Evolutionary conservation across 2,329 filamentous ascomycete genomes (phyloP), one percentile per base, ranked within the genome.

Genomic region (Monosporascus sp.): DNA sequence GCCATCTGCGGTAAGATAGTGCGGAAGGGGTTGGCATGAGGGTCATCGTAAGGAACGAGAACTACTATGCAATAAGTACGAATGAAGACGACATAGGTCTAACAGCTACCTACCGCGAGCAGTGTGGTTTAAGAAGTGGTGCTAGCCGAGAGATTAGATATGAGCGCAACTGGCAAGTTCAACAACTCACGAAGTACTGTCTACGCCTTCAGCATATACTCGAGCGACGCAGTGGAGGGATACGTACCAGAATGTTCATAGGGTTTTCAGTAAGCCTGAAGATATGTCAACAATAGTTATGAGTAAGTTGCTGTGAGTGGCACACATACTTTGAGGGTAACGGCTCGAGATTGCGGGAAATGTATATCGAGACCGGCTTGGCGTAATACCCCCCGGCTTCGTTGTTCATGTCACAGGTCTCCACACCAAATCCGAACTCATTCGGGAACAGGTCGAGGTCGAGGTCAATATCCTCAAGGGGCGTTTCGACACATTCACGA

Each of bases 101-200:
- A 67, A 60, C 31, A 34, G 31, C 14, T 34, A 34, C 31, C 84
- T 66, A 72, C 74, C 84, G 54, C 83, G 81, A 7, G 88, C 88
- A 3, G 89, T 94, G 67, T 94, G 87, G 61, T 92, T 89, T 54
- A 94, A 75, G 64, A 94, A 83, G 62, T 83, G 80, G 59, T 81
- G 77, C 69, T 74, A 61, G 47, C 54, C 60, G 53, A 58, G 41
- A 44, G 39, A 15, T 44, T 24, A 50, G 47, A 45, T 48, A 53
- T 17, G 17, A 50, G 42, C 22, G 42, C 42, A 37, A 22, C 17
- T 44, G 18, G 14, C 24, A 36, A 6, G 45, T 39, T 11, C 47
- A 4, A 47, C 8, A 52, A 63, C 74, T 64, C 66, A 77, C 74
- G 59, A 80, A 80, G 59, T 80, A 80, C 74, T 77, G 52, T 27